Evolutionary conservation across 2,329 filamentous ascomycete genomes (phyloP).

Genomic region (Ophiocordyceps camponoti-saundersi): DNA sequence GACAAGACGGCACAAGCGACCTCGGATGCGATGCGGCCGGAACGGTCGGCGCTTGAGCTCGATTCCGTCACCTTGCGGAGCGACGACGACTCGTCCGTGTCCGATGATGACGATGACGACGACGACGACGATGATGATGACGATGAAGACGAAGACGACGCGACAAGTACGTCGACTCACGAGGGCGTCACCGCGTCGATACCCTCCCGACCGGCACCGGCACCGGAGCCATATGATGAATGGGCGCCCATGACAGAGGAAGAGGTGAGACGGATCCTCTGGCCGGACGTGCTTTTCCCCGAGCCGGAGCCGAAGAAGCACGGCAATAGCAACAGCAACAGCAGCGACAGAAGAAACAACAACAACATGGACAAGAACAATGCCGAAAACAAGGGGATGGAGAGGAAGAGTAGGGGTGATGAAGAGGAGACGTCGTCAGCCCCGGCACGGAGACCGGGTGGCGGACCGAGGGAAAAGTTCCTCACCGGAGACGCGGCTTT

Average conservation of each 20-base stretch:
- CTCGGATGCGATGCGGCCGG: too few relatives aligned
- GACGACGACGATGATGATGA: constrained; percentile 2
- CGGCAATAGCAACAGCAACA: background rate
- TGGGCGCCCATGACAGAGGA: constrained; percentile 21
- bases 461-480: constrained; percentile 21
- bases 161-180: background rate
- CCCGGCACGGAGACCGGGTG: background rate
- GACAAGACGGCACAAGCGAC: too few relatives aligned
- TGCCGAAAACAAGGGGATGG: background rate
- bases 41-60: constrained; percentile 1
- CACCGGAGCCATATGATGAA: constrained; percentile 6
- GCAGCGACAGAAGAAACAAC: background rate
- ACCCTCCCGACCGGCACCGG: background rate
- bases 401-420: background rate
- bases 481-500: constrained; percentile 14
- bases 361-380: background rate
- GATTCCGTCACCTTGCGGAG: constrained; percentile 13
- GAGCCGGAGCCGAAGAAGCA: background rate
- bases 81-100: constrained; percentile 8
- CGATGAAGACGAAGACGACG: background rate
- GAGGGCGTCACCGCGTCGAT: background rate
- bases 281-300: constrained; percentile 13
- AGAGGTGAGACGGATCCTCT: constrained; percentile 20
- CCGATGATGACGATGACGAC: constrained; percentile 3
- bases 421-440: background rate